Evolutionary conservation across 176 grass and related monocot genomes (phyloP), one percentile per base, ranked within the genome.

Genomic region (Raddia guianensis): DNA sequence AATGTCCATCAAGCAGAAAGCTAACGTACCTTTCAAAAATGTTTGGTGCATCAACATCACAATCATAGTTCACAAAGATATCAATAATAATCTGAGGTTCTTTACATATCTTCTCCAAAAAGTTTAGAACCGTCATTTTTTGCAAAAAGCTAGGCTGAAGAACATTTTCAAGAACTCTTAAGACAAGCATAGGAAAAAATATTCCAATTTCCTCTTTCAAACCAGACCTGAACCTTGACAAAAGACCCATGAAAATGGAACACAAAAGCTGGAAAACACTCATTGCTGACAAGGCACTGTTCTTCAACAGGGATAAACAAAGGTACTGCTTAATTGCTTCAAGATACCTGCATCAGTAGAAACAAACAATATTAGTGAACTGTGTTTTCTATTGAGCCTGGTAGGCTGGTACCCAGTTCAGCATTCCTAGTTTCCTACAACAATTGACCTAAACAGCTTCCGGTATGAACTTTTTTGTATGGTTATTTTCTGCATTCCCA

Each of bases 21-120:
- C 51, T 80, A 71, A 45, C 44, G 0, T 94, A 98, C 95, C 95
- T 91, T 90, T 98, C 96, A 82, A 98, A 98, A 75, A 93, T 95
- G 72, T 98, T 98, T 67, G 92, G 95, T 59, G 96, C 92, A 84
- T 98, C 92, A 54, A 95, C 96, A 76, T 98, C 92, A 81, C 95
- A 98, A 83, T 98, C 95, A 82, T 95, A 98, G 78, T 98, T 95
- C 78, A 98, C 95, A 87, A 98, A 98, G 68, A 98, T 89, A 84
- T 98, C 96, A 76, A 95, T 80, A 80, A 91, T 88, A 92, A 94
- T 87, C 61, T 95, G 96, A 75, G 90, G 76, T 48, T 93, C 96
- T 79, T 91, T 87, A 81, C 86, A 95, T 42, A 91, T 95, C 86
- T 87, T 98, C 75, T 95, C 96, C 79, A 95, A 52, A 59, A 99